phyloP scores from a whole-genome alignment of 306 rosid genomes.

The Castanea sativa region DNA sequence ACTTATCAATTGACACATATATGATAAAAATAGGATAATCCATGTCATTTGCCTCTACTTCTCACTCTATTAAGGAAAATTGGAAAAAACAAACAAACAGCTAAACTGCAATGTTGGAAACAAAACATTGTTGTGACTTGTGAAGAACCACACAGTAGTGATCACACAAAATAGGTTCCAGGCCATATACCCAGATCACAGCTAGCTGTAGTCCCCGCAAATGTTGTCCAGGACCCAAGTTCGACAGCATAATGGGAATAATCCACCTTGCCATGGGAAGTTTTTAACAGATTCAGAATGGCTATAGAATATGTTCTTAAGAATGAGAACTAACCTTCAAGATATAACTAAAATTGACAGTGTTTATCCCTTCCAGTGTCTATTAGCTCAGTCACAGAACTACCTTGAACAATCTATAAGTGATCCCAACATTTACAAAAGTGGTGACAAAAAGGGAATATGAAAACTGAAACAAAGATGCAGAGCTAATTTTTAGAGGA shows the following conservation, averaged over 20 bases:
- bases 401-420: neutral
- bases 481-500: neutral
- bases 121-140: neutral
- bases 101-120: neutral
- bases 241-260: neutral
- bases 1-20: neutral
- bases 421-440: neutral
- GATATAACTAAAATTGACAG: neutral
- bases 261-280: neutral
- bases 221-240: neutral
- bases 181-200: neutral
- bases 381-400: neutral
- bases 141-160: neutral
- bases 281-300: neutral
- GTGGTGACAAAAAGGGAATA: neutral
- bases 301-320: neutral
- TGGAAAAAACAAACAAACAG: neutral
- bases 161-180: neutral
- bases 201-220: neutral
- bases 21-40: neutral
- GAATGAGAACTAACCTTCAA: neutral
- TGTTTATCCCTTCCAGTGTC: neutral
- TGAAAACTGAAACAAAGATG: neutral
- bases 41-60: neutral
- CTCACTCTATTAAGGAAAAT: neutral